Base-by-base conservation (phyloP, 768 basidiomycete species). In the Cyathus striatus region DNA sequence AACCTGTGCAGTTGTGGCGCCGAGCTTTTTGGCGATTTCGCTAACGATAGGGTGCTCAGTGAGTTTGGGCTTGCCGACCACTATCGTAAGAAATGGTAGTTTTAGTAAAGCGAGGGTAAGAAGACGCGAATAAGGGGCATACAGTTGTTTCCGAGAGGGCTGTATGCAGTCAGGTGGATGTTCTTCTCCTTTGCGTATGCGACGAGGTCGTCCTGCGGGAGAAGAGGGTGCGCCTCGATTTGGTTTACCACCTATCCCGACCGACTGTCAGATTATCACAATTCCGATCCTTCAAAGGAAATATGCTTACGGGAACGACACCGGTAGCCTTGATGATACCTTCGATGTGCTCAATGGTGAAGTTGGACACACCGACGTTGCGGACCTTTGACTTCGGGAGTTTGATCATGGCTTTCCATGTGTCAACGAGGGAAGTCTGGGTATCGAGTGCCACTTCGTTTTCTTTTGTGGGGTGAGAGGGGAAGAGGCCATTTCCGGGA, bases 321-420 rank as follows among this genome's bases (percentile, higher is more conserved):
- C 80, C 82, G 21, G 86, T 87, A 3, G 79, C 81, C 18, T 73
- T 61, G 46, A 79, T 79, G 54, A 93, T 73, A 9, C 71, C 82
- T 57, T 86, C 64, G 43, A 93, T 59, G 37, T 85, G 72, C 32
- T 70, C 68, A 42, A 82, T 62, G 14, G 75, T 79, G 64, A 89
- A 90, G 76, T 93, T 93, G 52, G 84, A 87, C 4, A 94, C 88
- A 43, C 90, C 90, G 49, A 93, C 66, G 1, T 76, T 71, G 56
- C 68, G 74, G 57, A 84, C 84, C 78, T 82, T 45, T 13, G 20
- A 27, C 56, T 81, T 77, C 12, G 72, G 77, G 9, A 92, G 75
- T 30, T 69, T 70, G 49, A 87, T 71, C 78, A 92, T 73, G 12
- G 86, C 86, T 52, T 79, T 83, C 88, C 89, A 90, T 25, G 89